These are phyloP conservation scores for Alternaria sp. DNA, from an alignment of 2,329 filamentous ascomycete genomes.

Conservation along the genomic window DNA sequence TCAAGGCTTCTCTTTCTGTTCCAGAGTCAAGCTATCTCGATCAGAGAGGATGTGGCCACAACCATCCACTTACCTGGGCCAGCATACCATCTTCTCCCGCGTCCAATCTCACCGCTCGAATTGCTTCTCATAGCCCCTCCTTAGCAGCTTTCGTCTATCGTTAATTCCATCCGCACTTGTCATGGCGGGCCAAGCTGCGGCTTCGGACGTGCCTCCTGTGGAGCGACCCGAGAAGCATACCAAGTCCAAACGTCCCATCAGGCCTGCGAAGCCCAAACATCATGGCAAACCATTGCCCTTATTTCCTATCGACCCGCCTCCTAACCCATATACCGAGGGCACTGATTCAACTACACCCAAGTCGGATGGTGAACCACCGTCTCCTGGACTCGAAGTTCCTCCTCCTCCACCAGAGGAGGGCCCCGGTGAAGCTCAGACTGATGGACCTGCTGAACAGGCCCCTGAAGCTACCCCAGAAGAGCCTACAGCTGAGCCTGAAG, in stretches of 20 bases:
- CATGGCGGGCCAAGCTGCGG: background rate
- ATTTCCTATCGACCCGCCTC: background rate
- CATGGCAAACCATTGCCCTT: background rate
- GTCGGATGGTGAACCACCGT: background rate
- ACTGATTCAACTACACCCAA: background rate
- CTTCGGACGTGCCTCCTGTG: background rate
- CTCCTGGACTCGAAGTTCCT: too few species aligned
- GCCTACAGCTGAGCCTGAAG: constrained; percentile 4
- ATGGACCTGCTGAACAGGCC: constrained; percentile 5
- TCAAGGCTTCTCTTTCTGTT: background rate
- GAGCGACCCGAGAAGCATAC: background rate
- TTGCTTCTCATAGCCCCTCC: background rate
- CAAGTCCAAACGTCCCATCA: background rate
- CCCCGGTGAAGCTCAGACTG: background rate
- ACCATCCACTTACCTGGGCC: background rate
- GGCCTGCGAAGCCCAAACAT: background rate
- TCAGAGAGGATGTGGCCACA: background rate
- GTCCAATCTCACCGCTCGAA: background rate
- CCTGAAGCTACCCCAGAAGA: constrained; percentile 6
- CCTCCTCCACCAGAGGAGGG: background rate
- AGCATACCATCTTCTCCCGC: background rate
- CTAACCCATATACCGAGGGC: background rate
- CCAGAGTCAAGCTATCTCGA: background rate
- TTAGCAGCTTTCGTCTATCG: background rate
- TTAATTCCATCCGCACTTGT: background rate